phyloP scores from a whole-genome alignment of 805 yeast species.

The Lipomyces kockii region DNA sequence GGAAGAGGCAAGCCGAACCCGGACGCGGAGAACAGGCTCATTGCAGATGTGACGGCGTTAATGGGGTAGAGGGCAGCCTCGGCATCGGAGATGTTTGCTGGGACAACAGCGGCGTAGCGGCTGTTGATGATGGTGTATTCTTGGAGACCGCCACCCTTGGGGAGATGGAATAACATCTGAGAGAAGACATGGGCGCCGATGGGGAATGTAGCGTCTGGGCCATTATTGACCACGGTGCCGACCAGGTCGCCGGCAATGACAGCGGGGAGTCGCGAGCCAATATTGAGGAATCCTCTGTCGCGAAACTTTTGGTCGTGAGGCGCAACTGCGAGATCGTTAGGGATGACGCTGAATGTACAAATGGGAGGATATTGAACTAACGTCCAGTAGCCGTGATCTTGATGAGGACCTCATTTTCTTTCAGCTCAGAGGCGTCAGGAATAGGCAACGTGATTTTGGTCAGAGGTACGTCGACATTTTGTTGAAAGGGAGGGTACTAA shows the following conservation, averaged over 20 bases:
- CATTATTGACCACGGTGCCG: background rate
- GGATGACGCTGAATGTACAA: background rate
- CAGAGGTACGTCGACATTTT: background rate
- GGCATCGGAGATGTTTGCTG: background rate
- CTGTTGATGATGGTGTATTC: background rate
- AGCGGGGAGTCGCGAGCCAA: background rate
- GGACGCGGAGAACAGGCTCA: background rate
- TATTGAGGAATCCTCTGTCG: background rate
- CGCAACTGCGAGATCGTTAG: background rate
- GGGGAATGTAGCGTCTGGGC: conserved; percentile 1
- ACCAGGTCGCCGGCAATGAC: background rate
- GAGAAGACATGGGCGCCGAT: conserved; percentile 1
- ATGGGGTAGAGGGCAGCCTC: background rate
- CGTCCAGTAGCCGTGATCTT: conserved; percentile 2
- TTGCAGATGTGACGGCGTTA: background rate
- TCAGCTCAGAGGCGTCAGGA: background rate
- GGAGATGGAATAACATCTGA: background rate
- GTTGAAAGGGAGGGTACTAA: too few species aligned
- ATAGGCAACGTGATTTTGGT: background rate
- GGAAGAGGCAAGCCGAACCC: background rate
- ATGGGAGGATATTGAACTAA: background rate
- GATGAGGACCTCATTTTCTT: background rate
- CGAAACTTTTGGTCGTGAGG: background rate
- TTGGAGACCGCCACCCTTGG: background rate
- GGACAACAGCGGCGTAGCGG: background rate